Conservation (phyloP, 2,329 filamentous ascomycete genomes). For the Microthyrium microscopicum region DNA sequence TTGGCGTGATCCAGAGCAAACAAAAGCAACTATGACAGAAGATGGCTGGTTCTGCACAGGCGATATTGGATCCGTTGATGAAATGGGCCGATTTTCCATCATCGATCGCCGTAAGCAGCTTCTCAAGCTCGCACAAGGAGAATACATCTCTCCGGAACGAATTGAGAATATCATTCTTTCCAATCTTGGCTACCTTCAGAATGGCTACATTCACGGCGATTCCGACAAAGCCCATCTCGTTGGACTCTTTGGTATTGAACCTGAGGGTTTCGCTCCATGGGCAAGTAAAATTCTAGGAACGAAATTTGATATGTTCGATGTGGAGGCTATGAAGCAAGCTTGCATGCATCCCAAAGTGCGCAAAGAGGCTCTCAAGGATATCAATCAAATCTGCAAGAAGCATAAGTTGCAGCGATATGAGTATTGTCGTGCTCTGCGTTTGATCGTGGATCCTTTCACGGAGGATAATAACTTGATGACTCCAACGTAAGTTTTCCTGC, state of each 20-base stretch:
- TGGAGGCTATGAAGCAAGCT: conserved; percentile 49
- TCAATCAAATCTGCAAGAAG: conserved; percentile 63
- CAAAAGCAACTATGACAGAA: conserved; percentile 58
- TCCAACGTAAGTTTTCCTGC: conserved; percentile 59
- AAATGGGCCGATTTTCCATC: conserved; percentile 72
- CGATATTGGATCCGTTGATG: conserved; percentile 76
- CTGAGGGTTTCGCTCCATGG: conserved; percentile 65
- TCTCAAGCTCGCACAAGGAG: conserved; percentile 92
- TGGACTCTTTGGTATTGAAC: conserved; percentile 74
- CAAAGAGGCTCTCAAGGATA: conserved; percentile 57
- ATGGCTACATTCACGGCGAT: conserved; percentile 85
- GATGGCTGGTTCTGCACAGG: conserved; percentile 97
- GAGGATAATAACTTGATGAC: conserved; percentile 84
- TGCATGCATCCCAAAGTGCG: conserved; percentile 53
- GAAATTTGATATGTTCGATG: conserved; percentile 46
- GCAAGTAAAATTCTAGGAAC: conserved; percentile 60
- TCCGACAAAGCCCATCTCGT: conserved; percentile 67
- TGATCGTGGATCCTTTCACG: conserved; percentile 78
- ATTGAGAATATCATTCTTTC: conserved; percentile 90
- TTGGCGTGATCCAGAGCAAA: conserved; percentile 80
- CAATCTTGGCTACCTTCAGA: conserved; percentile 58
- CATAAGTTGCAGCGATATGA: conserved; percentile 90
- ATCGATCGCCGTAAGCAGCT: conserved; percentile 98
- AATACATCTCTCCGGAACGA: conserved; percentile 94
- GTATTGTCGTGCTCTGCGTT: conserved; percentile 53